Conservation (phyloP, 2,329 filamentous ascomycete genomes). For the Torrubiella hemipterigena region DNA sequence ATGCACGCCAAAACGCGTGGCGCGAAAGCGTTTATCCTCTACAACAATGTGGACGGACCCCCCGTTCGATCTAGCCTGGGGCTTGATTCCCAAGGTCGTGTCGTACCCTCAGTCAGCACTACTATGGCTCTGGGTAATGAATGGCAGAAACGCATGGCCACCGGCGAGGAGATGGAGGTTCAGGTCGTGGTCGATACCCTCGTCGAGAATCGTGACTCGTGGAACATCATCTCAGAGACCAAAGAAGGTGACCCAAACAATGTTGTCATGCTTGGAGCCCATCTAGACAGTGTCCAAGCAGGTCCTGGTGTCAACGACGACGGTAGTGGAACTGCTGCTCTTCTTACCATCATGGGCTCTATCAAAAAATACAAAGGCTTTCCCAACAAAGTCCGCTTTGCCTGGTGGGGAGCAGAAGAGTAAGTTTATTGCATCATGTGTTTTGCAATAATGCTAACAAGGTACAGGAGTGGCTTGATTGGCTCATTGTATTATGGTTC, state of each 20-base stretch:
- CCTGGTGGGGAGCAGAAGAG: conserved; percentile 32
- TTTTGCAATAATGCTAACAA: conserved; percentile 7
- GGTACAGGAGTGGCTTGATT: conserved; percentile 22
- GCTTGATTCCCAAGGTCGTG: conserved; percentile 21
- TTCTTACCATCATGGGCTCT: conserved; percentile 25
- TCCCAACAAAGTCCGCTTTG: conserved; percentile 30
- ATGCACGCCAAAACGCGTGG: conserved; percentile 27
- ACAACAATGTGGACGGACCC: conserved; percentile 44
- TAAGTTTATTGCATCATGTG: conserved; percentile 7
- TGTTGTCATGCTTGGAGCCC: conserved; percentile 28
- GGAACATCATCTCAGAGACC: conserved; percentile 30
- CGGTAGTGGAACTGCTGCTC: conserved; percentile 23
- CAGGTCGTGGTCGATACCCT: conserved; percentile 23
- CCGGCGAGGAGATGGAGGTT: conserved; percentile 20
- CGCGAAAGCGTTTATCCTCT: conserved; percentile 38
- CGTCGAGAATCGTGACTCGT: conserved; percentile 22
- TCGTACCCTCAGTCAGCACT: conserved; percentile 25
- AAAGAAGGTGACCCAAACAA: conserved; percentile 29
- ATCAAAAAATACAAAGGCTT: conserved; percentile 24
- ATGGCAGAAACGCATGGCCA: conserved; percentile 21
- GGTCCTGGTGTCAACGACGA: conserved; percentile 30
- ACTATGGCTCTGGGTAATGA: conserved; percentile 20
- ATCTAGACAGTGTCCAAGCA: conserved; percentile 26
- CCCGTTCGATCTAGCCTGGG: conserved; percentile 40
- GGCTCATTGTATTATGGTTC: conserved; percentile 29